phyloP scores from a whole-genome alignment of 345 rosid species.

The Ailanthus altissimus region DNA sequence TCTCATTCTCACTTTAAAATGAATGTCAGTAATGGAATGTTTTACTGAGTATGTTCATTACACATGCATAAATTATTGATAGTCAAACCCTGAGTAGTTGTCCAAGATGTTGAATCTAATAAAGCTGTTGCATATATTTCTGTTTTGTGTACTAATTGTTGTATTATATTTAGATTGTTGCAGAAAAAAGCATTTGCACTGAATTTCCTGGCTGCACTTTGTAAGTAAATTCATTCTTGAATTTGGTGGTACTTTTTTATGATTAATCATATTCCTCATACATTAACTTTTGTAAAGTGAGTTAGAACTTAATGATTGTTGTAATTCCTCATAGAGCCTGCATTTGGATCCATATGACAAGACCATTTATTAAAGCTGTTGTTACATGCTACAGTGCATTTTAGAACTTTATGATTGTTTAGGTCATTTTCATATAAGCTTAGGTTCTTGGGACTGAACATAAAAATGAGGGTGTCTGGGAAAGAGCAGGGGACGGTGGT shows the following conservation, averaged over 20 bases:
- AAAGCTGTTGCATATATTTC: background rate
- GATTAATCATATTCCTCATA: background rate
- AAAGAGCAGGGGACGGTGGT: background rate
- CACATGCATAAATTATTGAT: background rate
- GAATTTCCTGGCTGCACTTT: constrained; percentile 65
- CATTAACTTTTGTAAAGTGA: too few relatives aligned
- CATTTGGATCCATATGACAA: background rate
- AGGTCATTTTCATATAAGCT: background rate
- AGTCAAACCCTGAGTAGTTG: background rate
- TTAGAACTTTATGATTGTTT: background rate
- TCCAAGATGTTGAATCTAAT: constrained; percentile 6
- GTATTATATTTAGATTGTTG: constrained; percentile 54
- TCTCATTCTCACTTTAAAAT: background rate
- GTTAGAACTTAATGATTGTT: too few relatives aligned
- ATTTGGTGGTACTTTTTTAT: constrained; percentile 10
- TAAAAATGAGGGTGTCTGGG: background rate
- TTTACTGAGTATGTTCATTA: background rate
- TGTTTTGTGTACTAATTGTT: constrained; percentile 27
- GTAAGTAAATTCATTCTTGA: constrained; percentile 54
- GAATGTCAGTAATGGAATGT: background rate
- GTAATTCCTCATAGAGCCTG: background rate
- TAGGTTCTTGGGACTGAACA: background rate
- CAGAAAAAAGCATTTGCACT: constrained; percentile 59
- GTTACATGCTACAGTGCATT: background rate
- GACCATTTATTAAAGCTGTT: background rate